A percentile compares a stretch with the other conserved stretches of the same genome.
These are phyloP conservation scores for Rhexocercosporidium sp. DNA, from an alignment of 2,329 filamentous ascomycete species.

Conservation along the genomic window DNA sequence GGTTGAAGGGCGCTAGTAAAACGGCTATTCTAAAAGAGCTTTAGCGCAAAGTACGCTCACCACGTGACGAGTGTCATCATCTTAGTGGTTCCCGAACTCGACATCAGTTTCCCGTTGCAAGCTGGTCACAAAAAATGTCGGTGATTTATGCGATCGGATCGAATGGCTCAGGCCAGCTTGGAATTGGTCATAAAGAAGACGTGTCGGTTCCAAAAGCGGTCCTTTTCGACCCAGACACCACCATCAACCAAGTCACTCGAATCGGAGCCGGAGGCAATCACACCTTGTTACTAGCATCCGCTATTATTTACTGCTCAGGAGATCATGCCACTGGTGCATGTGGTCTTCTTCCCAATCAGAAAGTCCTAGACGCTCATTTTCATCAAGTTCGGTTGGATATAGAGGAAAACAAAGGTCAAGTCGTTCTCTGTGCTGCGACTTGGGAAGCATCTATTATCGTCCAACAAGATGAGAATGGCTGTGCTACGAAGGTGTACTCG, in stretches of 20 bases:
- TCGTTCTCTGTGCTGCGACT: slow-evolving; percentile 67
- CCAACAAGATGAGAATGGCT: slow-evolving; percentile 49
- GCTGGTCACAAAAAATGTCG: slow-evolving; percentile 48
- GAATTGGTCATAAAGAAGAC: slow-evolving; percentile 73
- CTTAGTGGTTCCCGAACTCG: not conserved
- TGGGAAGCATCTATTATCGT: slow-evolving; percentile 78
- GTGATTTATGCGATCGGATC: slow-evolving; percentile 73
- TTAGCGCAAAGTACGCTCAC: not conserved
- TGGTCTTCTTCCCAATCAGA: slow-evolving; percentile 43
- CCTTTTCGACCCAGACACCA: slow-evolving; percentile 52
- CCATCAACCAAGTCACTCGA: slow-evolving; percentile 44
- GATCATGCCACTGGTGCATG: slow-evolving; percentile 61
- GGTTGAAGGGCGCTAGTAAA: slow-evolving; percentile 3
- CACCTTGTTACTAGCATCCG: slow-evolving; percentile 72
- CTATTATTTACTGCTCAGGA: slow-evolving; percentile 69
- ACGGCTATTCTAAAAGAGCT: not conserved
- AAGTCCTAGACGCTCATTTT: slow-evolving; percentile 26
- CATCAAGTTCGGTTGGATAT: slow-evolving; percentile 26
- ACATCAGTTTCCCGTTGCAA: not conserved
- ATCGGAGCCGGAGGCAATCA: slow-evolving; percentile 79
- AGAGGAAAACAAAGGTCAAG: slow-evolving; percentile 24
- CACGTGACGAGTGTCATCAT: not conserved
- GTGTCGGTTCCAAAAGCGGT: slow-evolving; percentile 69
- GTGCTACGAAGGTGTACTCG: slow-evolving; percentile 59
- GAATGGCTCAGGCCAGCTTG: slow-evolving; percentile 78